Conservation (phyloP, 1,284 basidiomycete species). For the Ceratobasidium sp. region DNA sequence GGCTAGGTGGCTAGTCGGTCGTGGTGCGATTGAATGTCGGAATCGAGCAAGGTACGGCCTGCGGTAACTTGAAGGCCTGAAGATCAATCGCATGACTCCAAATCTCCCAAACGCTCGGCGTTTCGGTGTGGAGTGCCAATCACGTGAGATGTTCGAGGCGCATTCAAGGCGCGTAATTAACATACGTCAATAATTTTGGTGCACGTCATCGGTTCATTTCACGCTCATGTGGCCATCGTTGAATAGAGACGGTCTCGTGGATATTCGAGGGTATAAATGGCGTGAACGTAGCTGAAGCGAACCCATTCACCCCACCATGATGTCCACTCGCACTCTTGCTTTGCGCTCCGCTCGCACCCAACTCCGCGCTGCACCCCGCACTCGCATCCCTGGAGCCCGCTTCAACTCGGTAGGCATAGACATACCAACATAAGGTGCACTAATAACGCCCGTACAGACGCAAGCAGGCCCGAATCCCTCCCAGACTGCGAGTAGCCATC, state of each 20-base stretch:
- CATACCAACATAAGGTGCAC: background rate
- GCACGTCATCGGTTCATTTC: background rate
- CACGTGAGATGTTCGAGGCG: background rate
- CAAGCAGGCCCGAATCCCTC: background rate
- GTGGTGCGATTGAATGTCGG: background rate
- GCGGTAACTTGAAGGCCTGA: slow-evolving; percentile 10
- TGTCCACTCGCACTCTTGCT: slow-evolving; percentile 27
- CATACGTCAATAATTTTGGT: background rate
- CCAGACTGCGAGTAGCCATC: background rate
- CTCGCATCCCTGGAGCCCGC: slow-evolving; percentile 6
- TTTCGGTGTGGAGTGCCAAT: background rate
- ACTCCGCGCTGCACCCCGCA: slow-evolving; percentile 22
- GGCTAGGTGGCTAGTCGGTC: background rate
- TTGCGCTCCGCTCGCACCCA: slow-evolving; percentile 26
- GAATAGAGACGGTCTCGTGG: slow-evolving; percentile 6
- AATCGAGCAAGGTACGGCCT: background rate
- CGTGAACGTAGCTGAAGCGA: background rate
- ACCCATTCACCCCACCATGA: slow-evolving; percentile 8
- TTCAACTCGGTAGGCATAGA: slow-evolving; percentile 11
- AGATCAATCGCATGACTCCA: slow-evolving; percentile 35
- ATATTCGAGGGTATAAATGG: background rate
- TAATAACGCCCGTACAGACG: background rate
- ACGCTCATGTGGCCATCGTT: slow-evolving; percentile 4
- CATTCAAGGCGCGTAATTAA: too few species aligned
- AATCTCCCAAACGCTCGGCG: slow-evolving; percentile 31